Conservation (phyloP, 768 basidiomycete species). For the Crucibulum laeve region DNA sequence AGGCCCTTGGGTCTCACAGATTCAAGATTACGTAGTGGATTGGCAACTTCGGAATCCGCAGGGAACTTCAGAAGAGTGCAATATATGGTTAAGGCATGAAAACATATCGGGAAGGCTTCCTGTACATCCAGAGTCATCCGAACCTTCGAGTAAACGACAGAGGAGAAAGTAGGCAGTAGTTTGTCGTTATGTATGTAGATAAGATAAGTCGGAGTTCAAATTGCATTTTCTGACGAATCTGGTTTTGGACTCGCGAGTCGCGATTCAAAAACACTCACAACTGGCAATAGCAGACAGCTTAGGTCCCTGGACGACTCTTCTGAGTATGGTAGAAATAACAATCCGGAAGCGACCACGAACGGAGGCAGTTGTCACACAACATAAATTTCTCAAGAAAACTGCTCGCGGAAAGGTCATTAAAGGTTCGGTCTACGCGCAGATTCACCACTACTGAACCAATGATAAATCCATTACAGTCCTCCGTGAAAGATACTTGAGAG, state of each 20-base stretch:
- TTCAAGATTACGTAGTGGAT: constrained; percentile 62
- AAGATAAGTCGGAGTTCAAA: no score
- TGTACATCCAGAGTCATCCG: constrained; percentile 16
- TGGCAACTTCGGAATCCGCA: constrained; percentile 85
- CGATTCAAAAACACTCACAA: no score
- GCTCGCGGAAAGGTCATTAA: constrained; percentile 91
- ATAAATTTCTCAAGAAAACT: constrained; percentile 96
- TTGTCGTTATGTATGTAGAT: background rate
- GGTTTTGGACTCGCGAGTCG: no score
- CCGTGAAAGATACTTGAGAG: constrained; percentile 89
- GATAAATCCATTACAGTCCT: constrained; percentile 51
- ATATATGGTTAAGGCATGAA: constrained; percentile 62
- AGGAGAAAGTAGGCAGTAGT: constrained; percentile 24
- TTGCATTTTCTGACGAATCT: no score
- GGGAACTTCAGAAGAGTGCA: constrained; percentile 62
- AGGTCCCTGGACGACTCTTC: no score
- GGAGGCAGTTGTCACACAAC: constrained; percentile 74
- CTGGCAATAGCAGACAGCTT: no score
- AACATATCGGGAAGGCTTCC: constrained; percentile 40
- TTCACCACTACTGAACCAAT: background rate
- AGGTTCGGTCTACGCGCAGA: constrained; percentile 39
- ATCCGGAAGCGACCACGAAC: constrained; percentile 67
- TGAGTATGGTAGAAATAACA: constrained; percentile 54
- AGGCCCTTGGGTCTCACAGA: constrained; percentile 67
- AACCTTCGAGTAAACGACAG: constrained; percentile 29